Base-by-base conservation (phyloP, 1,284 basidiomycete species). In the Moesziomyces globuligerus region DNA sequence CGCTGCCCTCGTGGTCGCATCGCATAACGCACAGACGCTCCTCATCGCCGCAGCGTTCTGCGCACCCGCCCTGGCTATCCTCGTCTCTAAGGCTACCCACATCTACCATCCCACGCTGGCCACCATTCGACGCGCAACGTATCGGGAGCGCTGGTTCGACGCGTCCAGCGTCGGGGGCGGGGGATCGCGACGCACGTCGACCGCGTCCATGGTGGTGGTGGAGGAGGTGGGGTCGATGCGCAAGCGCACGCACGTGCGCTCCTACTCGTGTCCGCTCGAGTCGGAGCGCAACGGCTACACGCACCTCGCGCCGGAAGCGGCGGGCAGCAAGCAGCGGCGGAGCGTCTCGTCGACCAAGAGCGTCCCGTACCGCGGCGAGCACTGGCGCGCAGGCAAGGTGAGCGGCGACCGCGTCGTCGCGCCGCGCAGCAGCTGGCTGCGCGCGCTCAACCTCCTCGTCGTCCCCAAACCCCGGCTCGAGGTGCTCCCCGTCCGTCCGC, bases 381-480 rank as follows among this genome's bases (percentile, higher is more conserved):
- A 73, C 24, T 73, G 70, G 70, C 25, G 45, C 1, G 70, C 65
- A 1, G 70, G 56, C 3, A 61, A 54, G 37, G 41, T 61, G 10
- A 36, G 20, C n/a, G 70, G 70, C 13, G 65, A 68, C 36, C 56
- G 65, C 1, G 65, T 68, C 25, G 43, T 64, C 4, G 48, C 52
- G 7, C 53, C 65, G n/a, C 48, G 64, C 2, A 65, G 59, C 28
- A 60, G 65, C 37, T 53, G 65, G 29, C 25, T 57, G 6, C 52
- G 65, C 8, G 60, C 60, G 0, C 28, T 69, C 24, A 73, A 57
- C 13, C 37, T 73, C 15, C 44, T 66, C 36, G 18, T 73, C n/a
- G 50, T 60, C 20, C 61, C 71, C 3, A 48, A 43, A n/a, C 71
- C 71, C 6, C 64, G 43, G 42, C 50, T 68, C 7, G 65, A 73